Conservation (phyloP, 495 filamentous ascomycete genomes). For the Penicillium nucicola region DNA sequence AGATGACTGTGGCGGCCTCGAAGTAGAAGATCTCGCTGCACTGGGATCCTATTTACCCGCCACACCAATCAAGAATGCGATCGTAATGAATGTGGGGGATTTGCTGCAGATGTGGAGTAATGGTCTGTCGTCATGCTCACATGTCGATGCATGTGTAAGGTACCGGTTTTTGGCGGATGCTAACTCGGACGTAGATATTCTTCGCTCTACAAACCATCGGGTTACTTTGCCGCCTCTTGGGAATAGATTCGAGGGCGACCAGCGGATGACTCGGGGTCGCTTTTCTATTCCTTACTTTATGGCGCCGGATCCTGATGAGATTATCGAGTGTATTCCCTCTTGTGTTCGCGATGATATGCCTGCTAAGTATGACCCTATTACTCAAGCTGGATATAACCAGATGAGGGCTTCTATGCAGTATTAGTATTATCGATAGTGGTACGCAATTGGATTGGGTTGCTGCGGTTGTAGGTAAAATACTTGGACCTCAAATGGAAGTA, state of each 20-base stretch:
- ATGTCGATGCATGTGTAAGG: background rate
- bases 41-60: conserved; percentile 52
- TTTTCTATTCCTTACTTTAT: conserved; percentile 66
- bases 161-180: background rate
- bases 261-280: conserved; percentile 47
- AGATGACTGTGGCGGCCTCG: conserved; percentile 50
- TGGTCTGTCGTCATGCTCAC: conserved; percentile 28
- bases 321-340: conserved; percentile 56
- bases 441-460: too few relatives aligned
- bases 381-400: conserved; percentile 47
- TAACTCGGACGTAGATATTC: conserved; percentile 32
- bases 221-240: conserved; percentile 42
- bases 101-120: conserved; percentile 61
- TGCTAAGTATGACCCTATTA: conserved; percentile 52
- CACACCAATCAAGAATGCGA: conserved; percentile 44
- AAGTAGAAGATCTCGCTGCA: conserved; percentile 53
- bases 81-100: conserved; percentile 60
- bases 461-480: too few relatives aligned
- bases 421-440: background rate
- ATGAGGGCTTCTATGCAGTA: conserved; percentile 54
- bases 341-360: conserved; percentile 37
- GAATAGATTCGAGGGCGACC: conserved; percentile 31
- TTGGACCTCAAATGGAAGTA: background rate
- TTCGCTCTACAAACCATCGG: conserved; percentile 55
- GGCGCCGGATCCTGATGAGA: conserved; percentile 47